These are phyloP conservation scores for Pachysandra terminalis DNA, from an alignment of 164 flowering plant species.

Conservation along the genomic window DNA sequence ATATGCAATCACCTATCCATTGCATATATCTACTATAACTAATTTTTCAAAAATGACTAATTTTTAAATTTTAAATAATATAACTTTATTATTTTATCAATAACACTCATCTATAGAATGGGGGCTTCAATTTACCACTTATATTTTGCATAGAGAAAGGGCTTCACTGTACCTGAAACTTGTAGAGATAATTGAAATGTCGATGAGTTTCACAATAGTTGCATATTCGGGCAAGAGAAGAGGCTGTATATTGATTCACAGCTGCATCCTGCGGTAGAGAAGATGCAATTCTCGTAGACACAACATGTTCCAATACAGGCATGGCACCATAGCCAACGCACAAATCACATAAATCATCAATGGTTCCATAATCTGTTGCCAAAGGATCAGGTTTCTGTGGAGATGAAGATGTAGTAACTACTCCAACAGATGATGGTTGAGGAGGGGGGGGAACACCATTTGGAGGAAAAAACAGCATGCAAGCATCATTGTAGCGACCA, in stretches of 20 bases:
- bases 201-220: slow-evolving; percentile 85
- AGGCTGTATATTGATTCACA: slow-evolving; percentile 59
- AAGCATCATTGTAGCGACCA: slow-evolving; percentile 82
- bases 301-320: slow-evolving; percentile 78
- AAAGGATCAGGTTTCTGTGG: slow-evolving; percentile 87
- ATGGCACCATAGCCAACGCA: slow-evolving; percentile 90
- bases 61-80: too few species aligned
- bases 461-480: slow-evolving; percentile 83
- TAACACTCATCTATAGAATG: too few species aligned
- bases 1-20: too few species aligned
- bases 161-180: slow-evolving; percentile 63
- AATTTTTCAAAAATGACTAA: too few species aligned
- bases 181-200: slow-evolving; percentile 91
- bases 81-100: too few species aligned
- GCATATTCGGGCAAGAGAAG: slow-evolving; percentile 85
- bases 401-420: slow-evolving; percentile 61
- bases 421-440: slow-evolving; percentile 58
- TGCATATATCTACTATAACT: too few species aligned
- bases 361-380: slow-evolving; percentile 92
- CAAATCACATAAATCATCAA: slow-evolving; percentile 86
- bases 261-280: slow-evolving; percentile 42
- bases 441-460: slow-evolving; percentile 67
- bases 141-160: too few species aligned
- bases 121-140: too few species aligned
- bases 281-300: slow-evolving; percentile 63